phyloP scores from a whole-genome alignment of 2,329 filamentous ascomycete genomes.

The Fusarium nurragi region DNA sequence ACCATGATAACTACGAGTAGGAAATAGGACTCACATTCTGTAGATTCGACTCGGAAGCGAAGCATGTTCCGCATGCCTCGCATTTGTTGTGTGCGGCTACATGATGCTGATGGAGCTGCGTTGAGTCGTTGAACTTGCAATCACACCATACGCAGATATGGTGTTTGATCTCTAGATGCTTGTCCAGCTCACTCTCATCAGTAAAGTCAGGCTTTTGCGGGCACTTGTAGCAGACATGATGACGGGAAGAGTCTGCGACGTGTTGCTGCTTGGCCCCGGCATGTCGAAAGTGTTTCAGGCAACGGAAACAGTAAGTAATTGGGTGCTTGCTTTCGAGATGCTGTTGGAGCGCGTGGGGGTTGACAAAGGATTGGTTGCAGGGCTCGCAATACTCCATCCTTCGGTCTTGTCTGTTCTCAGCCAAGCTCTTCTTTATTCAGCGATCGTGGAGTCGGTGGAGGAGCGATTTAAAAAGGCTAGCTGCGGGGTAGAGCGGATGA shows the following conservation, averaged over 20 bases:
- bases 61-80: background rate
- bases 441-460: too few relatives aligned
- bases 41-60: background rate
- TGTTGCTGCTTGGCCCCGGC: background rate
- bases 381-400: background rate
- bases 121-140: accelerated
- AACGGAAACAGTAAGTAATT: background rate
- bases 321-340: background rate
- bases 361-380: background rate
- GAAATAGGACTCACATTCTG: background rate
- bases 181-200: background rate
- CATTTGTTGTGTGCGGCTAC: background rate
- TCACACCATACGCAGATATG: background rate
- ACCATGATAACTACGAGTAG: background rate
- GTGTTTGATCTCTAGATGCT: background rate
- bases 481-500: too few relatives aligned
- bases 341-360: background rate
- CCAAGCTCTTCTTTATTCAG: too few relatives aligned
- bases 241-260: background rate
- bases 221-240: background rate
- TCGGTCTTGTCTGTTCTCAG: too few relatives aligned
- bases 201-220: background rate
- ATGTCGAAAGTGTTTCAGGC: background rate
- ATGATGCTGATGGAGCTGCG: background rate
- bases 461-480: too few relatives aligned